Evolutionary conservation across 768 basidiomycete species (phyloP), one percentile per base, ranked within the genome.

Genomic region (Boletus tylopilopsis): DNA sequence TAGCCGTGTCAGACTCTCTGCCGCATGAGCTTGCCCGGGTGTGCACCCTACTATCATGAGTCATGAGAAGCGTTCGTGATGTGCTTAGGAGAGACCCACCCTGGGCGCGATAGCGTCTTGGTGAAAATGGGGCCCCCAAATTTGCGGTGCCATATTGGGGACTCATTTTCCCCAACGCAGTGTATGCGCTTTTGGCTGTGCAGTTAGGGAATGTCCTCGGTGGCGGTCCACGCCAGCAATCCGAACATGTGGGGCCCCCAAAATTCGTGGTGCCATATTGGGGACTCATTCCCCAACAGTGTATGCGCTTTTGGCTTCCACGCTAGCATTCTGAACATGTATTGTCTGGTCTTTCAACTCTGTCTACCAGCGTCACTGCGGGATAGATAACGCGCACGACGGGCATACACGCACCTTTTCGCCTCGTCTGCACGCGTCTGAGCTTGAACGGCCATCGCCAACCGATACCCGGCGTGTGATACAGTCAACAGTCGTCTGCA

Each of bases 321-420:
- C 82, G 0, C 91, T 94, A 13, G 90, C 90, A 24, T 97, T 80
- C 13, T 94, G 82, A 24, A 98, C 82, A 60, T 90, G 86, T 16
- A 97, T 73, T 2, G 94, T 96, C 58, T 91, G 72, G 53, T 85
- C 80, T 62, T 81, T 88, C 40, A 94, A 73, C 0, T 81, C 92
- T 91, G 19, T 45, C 25, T n/a, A n/a, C n/a, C n/a, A n/a, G n/a
- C n/a, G n/a, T 29, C 29, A 5, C 13, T 19, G 13, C 8, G 18
- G 10, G 16, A 22, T 21, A 29, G 23, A 1, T 7, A 2, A n/a
- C 1, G n/a, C n/a, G n/a, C n/a, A n/a, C n/a, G n/a, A n/a, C n/a
- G n/a, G 18, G 27, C 23, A 22, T 13, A 9, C 33, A 29, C 11
- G 1, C 29, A 85, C 86, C 84, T 79, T 81, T 85, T 18, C 66